Conservation (phyloP, 2,329 filamentous ascomycete species). For the Paradendryphiella salina region DNA sequence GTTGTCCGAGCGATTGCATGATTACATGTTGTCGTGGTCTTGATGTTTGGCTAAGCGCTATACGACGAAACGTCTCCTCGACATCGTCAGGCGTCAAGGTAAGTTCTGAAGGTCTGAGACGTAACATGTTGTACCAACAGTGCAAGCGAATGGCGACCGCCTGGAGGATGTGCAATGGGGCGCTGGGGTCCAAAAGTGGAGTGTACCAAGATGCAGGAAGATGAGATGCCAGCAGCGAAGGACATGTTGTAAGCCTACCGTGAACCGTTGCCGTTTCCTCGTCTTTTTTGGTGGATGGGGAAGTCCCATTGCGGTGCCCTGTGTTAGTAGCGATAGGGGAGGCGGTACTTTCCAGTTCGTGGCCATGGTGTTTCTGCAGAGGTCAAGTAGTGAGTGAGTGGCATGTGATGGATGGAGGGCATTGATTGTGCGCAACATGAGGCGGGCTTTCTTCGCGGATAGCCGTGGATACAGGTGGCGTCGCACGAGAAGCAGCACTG, state of each 20-base stretch:
- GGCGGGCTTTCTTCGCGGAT: background rate
- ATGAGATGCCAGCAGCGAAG: background rate
- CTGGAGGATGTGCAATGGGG: constrained; percentile 12
- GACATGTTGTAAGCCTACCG: background rate
- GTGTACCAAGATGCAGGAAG: background rate
- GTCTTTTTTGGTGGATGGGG: background rate
- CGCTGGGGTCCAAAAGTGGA: constrained; percentile 20
- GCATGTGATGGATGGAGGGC: background rate
- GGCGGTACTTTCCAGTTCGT: background rate
- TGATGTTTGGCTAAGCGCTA: constrained; percentile 31
- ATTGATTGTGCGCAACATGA: background rate
- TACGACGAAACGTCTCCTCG: constrained; percentile 40
- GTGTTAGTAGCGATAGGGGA: background rate
- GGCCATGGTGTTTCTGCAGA: background rate
- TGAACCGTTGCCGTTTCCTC: background rate
- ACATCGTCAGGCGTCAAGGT: constrained; percentile 44
- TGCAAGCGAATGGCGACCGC: constrained; percentile 11
- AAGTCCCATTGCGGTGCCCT: constrained; percentile 1
- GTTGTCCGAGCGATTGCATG: constrained; percentile 7
- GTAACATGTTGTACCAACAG: constrained; percentile 36
- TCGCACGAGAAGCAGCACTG: background rate
- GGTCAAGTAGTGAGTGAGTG: background rate
- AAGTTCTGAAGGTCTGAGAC: constrained; percentile 43
- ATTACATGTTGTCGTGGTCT: constrained; percentile 6
- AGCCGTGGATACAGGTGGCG: background rate